Evolutionary conservation across 768 basidiomycete genomes (phyloP).

Genomic region (Leccinum arenicola): DNA sequence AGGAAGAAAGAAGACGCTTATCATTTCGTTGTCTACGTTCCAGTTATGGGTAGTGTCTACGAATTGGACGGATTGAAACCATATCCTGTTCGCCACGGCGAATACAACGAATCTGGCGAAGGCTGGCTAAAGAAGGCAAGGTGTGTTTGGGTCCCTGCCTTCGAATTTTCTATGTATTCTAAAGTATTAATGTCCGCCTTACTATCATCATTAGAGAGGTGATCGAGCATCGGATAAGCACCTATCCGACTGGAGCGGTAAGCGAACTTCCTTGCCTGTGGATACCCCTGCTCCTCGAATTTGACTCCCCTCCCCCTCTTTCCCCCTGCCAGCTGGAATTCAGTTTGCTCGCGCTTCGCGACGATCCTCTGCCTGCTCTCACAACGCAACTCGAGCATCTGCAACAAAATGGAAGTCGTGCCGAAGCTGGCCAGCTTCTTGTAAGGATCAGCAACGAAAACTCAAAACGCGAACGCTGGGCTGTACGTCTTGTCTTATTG

Average conservation of each 20-base stretch:
- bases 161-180: constrained; percentile 5
- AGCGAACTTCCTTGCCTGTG: constrained; percentile 28
- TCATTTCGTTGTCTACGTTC: constrained; percentile 94
- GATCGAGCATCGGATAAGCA: constrained; percentile 84
- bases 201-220: constrained; percentile 52
- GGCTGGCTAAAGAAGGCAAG: constrained; percentile 85
- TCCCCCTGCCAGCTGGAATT: constrained; percentile 69
- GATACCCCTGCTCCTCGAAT: constrained; percentile 1
- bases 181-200: constrained; percentile 19
- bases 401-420: constrained; percentile 41
- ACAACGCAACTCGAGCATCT: constrained; percentile 52
- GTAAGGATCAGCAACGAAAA: constrained; percentile 64
- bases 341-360: constrained; percentile 83
- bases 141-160: constrained; percentile 32
- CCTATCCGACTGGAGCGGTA: constrained; percentile 87
- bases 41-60: constrained; percentile 78
- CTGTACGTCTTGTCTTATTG: constrained; percentile 47
- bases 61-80: constrained; percentile 91
- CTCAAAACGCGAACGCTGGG: constrained; percentile 77
- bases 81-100: constrained; percentile 78
- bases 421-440: constrained; percentile 50
- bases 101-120: constrained; percentile 61
- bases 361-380: constrained; percentile 73
- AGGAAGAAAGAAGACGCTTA: constrained; percentile 82
- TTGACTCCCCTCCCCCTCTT: constrained; percentile 1